These are phyloP conservation scores for Schizosaccharomyces japonicus DNA, from an alignment of 805 yeast species.

Conservation along the genomic window DNA sequence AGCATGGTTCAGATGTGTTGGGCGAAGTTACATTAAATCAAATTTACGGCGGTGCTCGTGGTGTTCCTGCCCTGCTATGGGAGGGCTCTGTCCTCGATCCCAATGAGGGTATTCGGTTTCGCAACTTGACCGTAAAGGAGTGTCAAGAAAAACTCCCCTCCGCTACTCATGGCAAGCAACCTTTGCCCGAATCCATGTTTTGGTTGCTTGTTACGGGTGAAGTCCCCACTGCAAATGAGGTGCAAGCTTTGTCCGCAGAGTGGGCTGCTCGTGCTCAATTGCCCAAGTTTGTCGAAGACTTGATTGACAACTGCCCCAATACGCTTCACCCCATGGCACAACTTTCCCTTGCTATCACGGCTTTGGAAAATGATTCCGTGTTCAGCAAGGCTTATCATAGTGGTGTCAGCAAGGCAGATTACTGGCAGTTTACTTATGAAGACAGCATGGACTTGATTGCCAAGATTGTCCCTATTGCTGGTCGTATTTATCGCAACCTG, in stretches of 20 bases:
- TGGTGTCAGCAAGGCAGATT: slow-evolving; percentile 58
- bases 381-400: slow-evolving; percentile 67
- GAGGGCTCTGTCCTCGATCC: slow-evolving; percentile 61
- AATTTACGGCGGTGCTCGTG: slow-evolving; percentile 80
- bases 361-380: slow-evolving; percentile 60
- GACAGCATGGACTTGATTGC: slow-evolving; percentile 61
- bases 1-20: slow-evolving; percentile 48
- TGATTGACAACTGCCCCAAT: slow-evolving; percentile 51
- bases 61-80: slow-evolving; percentile 52
- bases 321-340: slow-evolving; percentile 77
- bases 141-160: slow-evolving; percentile 52
- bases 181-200: slow-evolving; percentile 48
- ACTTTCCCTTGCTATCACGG: slow-evolving; percentile 59
- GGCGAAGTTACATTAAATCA: slow-evolving; percentile 57
- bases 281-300: slow-evolving; percentile 54
- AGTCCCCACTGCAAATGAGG: slow-evolving; percentile 50
- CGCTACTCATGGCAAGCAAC: slow-evolving; percentile 34
- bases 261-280: slow-evolving; percentile 54
- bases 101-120: slow-evolving; percentile 51
- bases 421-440: slow-evolving; percentile 67
- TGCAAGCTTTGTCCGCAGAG: slow-evolving; percentile 46
- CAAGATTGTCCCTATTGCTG: slow-evolving; percentile 59
- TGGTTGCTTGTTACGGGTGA: slow-evolving; percentile 70
- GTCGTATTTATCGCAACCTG: slow-evolving; percentile 62
- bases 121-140: slow-evolving; percentile 64